Conservation (phyloP, 2,329 filamentous ascomycete genomes). For the Neonectria sp. region DNA sequence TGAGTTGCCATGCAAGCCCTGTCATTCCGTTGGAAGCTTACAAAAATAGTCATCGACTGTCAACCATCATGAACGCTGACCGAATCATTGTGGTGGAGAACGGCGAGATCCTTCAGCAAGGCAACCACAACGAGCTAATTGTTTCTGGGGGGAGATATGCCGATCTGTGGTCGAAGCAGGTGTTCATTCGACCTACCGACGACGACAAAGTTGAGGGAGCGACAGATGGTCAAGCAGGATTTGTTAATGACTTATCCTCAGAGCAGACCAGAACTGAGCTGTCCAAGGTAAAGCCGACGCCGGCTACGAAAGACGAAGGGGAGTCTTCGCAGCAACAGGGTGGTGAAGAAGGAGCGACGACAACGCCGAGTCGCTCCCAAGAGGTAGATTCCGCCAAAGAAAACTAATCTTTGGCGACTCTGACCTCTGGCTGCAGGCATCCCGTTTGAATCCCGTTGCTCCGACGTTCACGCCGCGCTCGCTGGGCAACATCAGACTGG, state of each 20-base stretch:
- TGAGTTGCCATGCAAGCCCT: conserved; percentile 51
- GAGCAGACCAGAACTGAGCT: conserved; percentile 54
- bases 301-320: conserved; percentile 40
- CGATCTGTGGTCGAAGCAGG: conserved; percentile 76
- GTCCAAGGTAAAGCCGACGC: conserved; percentile 50
- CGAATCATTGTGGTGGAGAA: conserved; percentile 76
- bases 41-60: conserved; percentile 72
- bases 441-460: conserved; percentile 69
- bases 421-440: conserved; percentile 63
- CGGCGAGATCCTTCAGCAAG: conserved; percentile 75
- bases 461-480: conserved; percentile 68
- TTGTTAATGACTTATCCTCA: conserved; percentile 56
- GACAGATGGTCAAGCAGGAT: conserved; percentile 40
- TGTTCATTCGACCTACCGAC: conserved; percentile 67
- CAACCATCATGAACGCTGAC: conserved; percentile 80
- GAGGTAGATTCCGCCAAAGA: conserved; percentile 64
- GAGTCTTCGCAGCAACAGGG: conserved; percentile 41
- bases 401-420: conserved; percentile 53
- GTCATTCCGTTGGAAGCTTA: conserved; percentile 23
- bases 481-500: conserved; percentile 36
- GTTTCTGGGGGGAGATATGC: conserved; percentile 73
- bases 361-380: conserved; percentile 58
- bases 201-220: conserved; percentile 41
- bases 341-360: conserved; percentile 46
- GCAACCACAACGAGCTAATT: conserved; percentile 73